phyloP scores from a whole-genome alignment of 2,329 filamentous ascomycete genomes.

The Macrophomina phaseolina region DNA sequence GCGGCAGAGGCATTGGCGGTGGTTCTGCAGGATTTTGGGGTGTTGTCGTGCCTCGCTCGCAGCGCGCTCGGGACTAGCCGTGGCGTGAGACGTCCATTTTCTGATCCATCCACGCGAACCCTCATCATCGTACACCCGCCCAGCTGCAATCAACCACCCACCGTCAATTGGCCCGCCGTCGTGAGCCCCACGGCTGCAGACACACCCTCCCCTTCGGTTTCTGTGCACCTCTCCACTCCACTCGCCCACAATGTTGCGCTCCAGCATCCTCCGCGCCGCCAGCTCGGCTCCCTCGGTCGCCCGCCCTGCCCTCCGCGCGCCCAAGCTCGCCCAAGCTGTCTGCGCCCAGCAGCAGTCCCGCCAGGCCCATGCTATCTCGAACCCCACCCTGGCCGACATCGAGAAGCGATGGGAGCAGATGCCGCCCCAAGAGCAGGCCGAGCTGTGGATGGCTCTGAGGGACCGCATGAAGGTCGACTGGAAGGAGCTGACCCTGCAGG shows the following conservation, averaged over 20 bases:
- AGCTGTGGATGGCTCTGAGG: slow-evolving; percentile 97
- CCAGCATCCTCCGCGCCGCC: slow-evolving; percentile 45
- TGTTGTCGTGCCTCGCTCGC: not conserved
- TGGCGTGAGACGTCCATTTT: slow-evolving; percentile 29
- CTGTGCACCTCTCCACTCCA: slow-evolving; percentile 46
- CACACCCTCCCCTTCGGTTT: slow-evolving; percentile 33
- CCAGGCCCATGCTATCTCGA: slow-evolving; percentile 91
- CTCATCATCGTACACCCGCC: slow-evolving; percentile 25
- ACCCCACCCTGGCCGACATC: slow-evolving; percentile 95
- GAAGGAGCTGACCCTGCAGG: slow-evolving; percentile 90
- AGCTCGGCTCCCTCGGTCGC: slow-evolving; percentile 37
- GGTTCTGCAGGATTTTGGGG: not conserved
- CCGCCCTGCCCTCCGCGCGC: slow-evolving; percentile 39
- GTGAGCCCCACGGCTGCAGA: slow-evolving; percentile 43
- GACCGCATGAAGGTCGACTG: slow-evolving; percentile 99
- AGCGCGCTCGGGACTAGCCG: slow-evolving; percentile 7
- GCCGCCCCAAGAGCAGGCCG: slow-evolving; percentile 98
- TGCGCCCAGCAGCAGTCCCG: slow-evolving; percentile 55
- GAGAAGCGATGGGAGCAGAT: slow-evolving; percentile 99
- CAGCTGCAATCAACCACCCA: slow-evolving; percentile 34
- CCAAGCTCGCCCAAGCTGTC: slow-evolving; percentile 28
- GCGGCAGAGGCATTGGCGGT: not conserved
- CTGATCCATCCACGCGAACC: slow-evolving; percentile 29
- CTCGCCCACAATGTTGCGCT: slow-evolving; percentile 44
- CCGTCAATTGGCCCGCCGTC: slow-evolving; percentile 44